Base-by-base conservation (phyloP, 2,329 filamentous ascomycete species). In the Ilyonectria destructans region DNA sequence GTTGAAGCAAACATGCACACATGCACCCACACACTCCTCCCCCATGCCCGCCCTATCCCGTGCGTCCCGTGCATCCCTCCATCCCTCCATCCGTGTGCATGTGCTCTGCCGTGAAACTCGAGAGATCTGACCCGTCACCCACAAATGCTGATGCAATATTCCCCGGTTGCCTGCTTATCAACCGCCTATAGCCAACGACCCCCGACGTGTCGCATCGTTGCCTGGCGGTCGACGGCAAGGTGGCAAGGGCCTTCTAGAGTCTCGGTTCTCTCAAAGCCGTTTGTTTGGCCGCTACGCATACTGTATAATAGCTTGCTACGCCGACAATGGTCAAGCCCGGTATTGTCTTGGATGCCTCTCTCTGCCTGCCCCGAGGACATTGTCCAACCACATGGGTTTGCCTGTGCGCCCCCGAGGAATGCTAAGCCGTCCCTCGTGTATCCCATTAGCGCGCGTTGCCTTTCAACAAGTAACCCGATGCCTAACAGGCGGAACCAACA, bases 61-160 rank as follows among this genome's bases (percentile, higher is more conserved):
- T 26, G 26, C 31, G 12, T 33, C 31, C 31, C 31, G 9, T 26
- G 26, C 26, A 10, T 12, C 31, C 46, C 46, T 49, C 8, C 46
- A n/a, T 52, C 49, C 26, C 26, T 15, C 23, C 49, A 52, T 43
- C 40, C 40, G 19, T 31, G 52, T 26, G 33, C 33, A 40, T 56
- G 49, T 54, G 49, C 45, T 10, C 45, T 51, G 45, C 45, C 10
- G 43, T 59, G 57, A n/a, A 59, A 49, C 56, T 31, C 13, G 49
- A 52, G 8, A 35, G 29, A 23, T 35, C 51, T 31, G 33, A 33
- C 51, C 31, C 51, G 13, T n/a, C n/a, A 13, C 2, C 15, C 17
- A 17, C 17, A 13, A 15, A 17, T 43, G 5, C 15, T 6, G 15
- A 17, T 43, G 40, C 40, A 43, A n/a, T n/a, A 5, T 43, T 15